Evolutionary conservation across 345 rosid species (phyloP).

Genomic region (Salix udensis): DNA sequence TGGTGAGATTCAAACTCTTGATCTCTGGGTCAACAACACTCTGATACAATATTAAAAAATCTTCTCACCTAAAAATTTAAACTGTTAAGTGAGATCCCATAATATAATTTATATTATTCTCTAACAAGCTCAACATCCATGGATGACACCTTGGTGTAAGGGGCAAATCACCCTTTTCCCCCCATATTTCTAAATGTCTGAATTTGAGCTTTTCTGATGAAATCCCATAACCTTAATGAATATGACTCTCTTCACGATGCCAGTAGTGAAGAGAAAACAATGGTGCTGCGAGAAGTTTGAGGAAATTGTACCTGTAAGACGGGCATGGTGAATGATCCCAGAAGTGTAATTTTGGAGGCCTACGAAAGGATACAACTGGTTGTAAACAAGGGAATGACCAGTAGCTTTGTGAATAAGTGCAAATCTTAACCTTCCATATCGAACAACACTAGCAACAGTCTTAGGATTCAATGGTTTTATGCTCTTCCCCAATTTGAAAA

Average conservation of each 20-base stretch:
- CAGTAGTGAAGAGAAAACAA: background rate
- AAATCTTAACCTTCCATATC: conserved; percentile 11
- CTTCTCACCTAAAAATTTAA: too few relatives aligned
- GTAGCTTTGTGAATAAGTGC: background rate
- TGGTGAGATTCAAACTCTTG: too few relatives aligned
- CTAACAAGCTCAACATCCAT: too few relatives aligned
- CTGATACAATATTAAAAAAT: too few relatives aligned
- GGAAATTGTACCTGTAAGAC: conserved; percentile 12
- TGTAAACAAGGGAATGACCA: conserved; percentile 24
- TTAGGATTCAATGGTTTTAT: conserved; percentile 16
- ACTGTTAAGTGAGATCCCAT: rapidly evolving
- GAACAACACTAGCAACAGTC: conserved; percentile 17
- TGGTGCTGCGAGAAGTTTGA: background rate
- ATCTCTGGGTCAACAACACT: too few relatives aligned
- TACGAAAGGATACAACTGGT: conserved; percentile 22
- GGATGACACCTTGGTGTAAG: too few relatives aligned
- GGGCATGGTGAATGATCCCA: conserved; percentile 31
- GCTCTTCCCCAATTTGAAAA: conserved; percentile 22
- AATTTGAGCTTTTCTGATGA: too few relatives aligned
- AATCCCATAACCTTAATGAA: too few relatives aligned
- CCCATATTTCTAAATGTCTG: too few relatives aligned
- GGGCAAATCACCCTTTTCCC: too few relatives aligned
- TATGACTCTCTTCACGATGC: too few relatives aligned
- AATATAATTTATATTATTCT: too few relatives aligned
- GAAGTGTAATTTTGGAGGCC: conserved; percentile 26